These are phyloP conservation scores for Trypanosoma scelopori DNA, from an alignment of 208 protist genomes.

Conservation along the genomic window DNA sequence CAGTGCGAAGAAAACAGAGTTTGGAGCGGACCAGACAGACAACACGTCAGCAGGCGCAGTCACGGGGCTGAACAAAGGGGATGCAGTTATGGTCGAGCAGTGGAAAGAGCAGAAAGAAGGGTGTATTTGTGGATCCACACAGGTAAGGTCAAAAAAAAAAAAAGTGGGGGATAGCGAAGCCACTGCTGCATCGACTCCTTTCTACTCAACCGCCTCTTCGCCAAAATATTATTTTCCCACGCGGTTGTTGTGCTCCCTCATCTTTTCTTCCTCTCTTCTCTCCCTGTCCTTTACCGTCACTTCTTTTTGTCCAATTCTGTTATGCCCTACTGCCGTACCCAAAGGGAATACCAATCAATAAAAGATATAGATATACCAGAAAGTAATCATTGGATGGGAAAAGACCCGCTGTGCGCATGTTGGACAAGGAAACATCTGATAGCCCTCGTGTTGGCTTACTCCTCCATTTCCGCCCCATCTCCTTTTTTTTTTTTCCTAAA, in stretches of 20 bases:
- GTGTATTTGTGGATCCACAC: too few species aligned
- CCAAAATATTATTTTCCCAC: too few species aligned
- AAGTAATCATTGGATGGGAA: background rate
- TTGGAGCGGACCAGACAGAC: too few species aligned
- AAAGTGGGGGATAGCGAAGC: background rate
- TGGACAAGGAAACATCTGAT: background rate
- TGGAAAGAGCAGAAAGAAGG: too few species aligned
- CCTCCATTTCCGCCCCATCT: background rate
- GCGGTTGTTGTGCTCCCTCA: too few species aligned
- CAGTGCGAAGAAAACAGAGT: too few species aligned
- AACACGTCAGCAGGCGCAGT: too few species aligned
- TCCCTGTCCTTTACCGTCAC: background rate
- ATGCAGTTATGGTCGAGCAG: too few species aligned
- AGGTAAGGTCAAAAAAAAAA: background rate
- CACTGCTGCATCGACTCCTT: too few species aligned
- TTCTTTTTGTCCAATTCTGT: background rate
- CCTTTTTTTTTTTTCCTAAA: slow-evolving; percentile 10
- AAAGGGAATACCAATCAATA: background rate
- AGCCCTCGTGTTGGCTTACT: background rate
- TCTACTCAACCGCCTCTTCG: too few species aligned
- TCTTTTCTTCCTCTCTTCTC: background rate
- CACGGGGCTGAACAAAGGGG: too few species aligned
- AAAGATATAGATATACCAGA: background rate
- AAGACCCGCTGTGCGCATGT: too few species aligned
- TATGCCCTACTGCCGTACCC: background rate